Evolutionary conservation across 495 filamentous ascomycete genomes (phyloP).

Genomic region (Pyronema omphalodes): DNA sequence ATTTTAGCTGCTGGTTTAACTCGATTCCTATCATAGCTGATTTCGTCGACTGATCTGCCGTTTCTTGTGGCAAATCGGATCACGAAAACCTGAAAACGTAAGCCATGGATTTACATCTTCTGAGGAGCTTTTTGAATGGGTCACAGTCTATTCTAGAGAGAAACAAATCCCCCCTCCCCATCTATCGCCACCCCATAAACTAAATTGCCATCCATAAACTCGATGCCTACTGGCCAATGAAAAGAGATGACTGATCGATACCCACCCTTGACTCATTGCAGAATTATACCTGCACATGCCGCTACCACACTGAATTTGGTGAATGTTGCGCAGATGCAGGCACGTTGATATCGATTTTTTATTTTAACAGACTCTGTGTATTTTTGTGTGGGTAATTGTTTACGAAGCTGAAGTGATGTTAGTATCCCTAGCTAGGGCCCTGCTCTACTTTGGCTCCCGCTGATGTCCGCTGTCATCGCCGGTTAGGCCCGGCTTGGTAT

Average conservation of each 20-base stretch:
- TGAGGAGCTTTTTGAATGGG: too few species aligned
- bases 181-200: too few species aligned
- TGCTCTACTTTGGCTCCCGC: background rate
- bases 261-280: background rate
- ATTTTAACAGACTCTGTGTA: background rate
- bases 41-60: too few species aligned
- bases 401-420: background rate
- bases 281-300: background rate
- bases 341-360: background rate
- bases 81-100: too few species aligned
- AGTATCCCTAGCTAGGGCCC: background rate
- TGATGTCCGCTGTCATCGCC: too few species aligned
- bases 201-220: background rate
- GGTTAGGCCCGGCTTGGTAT: too few species aligned
- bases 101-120: too few species aligned
- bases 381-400: background rate
- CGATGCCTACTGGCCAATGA: background rate
- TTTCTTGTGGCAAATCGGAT: too few species aligned
- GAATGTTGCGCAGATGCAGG: background rate
- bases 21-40: too few species aligned
- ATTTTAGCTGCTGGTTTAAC: too few species aligned
- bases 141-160: too few species aligned
- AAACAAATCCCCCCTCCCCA: too few species aligned
- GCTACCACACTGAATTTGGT: background rate
- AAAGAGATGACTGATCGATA: background rate